Conservation (phyloP, 345 rosid species). For the Syzygium jambos region DNA sequence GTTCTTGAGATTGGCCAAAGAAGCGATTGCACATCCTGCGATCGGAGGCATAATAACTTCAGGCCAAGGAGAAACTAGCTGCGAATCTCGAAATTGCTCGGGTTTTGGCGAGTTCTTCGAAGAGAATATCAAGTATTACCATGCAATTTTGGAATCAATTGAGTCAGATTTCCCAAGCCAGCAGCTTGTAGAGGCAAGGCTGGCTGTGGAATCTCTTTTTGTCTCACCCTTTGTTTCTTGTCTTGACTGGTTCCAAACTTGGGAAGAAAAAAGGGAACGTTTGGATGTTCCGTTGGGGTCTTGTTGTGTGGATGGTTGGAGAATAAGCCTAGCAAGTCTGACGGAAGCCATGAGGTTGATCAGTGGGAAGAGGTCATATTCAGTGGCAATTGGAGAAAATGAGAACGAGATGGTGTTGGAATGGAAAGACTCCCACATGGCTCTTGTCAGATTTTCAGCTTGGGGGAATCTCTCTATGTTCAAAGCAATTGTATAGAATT, state of each 20-base stretch:
- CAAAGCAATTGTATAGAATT: not conserved
- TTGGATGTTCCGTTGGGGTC: not conserved
- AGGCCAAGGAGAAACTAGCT: conserved; percentile 26
- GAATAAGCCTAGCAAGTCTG: conserved; percentile 16
- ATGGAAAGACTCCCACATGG: conserved; percentile 22
- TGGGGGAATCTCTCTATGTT: conserved; percentile 18
- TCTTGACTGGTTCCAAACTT: conserved; percentile 22
- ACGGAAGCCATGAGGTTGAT: conserved; percentile 34
- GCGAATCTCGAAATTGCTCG: not conserved
- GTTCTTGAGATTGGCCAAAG: conserved; percentile 21
- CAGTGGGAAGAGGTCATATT: conserved; percentile 14
- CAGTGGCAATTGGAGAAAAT: conserved; percentile 23
- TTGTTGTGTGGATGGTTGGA: conserved; percentile 8
- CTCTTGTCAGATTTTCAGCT: conserved; percentile 25
- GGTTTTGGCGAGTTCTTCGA: conserved; percentile 32
- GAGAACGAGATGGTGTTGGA: conserved; percentile 34
- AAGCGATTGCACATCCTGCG: conserved; percentile 19
- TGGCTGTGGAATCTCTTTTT: conserved; percentile 38
- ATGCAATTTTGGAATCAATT: conserved; percentile 29
- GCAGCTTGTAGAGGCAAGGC: conserved; percentile 26
- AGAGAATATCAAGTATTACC: conserved; percentile 17
- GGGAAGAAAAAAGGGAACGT: conserved; percentile 25
- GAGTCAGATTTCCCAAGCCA: conserved; percentile 12
- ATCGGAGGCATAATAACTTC: conserved; percentile 2
- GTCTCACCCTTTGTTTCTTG: conserved; percentile 27